Conservation (phyloP, 2,329 filamentous ascomycete species). For the Verticillium nonalfalfae region DNA sequence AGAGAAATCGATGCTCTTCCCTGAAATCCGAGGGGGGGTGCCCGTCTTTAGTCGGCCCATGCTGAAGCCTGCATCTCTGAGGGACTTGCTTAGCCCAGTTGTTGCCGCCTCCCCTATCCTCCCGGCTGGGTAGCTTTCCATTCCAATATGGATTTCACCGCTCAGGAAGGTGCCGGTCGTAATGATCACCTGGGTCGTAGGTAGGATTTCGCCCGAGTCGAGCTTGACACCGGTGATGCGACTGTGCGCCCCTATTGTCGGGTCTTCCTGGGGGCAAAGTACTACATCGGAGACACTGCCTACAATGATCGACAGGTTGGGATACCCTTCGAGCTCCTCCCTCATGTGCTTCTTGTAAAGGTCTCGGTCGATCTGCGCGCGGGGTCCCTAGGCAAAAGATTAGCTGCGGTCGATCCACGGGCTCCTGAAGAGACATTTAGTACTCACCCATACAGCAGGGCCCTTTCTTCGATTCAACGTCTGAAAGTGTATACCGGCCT, state of each 20-base stretch:
- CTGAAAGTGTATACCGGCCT: conserved; percentile 90
- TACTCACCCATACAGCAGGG: conserved; percentile 76
- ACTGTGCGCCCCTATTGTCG: conserved; percentile 26
- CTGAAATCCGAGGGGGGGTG: conserved; percentile 82
- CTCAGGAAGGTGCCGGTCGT: conserved; percentile 95
- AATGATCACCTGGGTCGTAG: conserved; percentile 78
- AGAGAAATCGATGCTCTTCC: conserved; percentile 73
- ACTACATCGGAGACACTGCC: conserved; percentile 93
- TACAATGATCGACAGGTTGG: conserved; percentile 72
- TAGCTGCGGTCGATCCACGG: not conserved
- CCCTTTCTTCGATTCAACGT: conserved; percentile 85
- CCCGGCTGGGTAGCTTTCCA: conserved; percentile 78
- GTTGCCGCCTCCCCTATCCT: conserved; percentile 93
- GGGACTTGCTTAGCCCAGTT: conserved; percentile 83
- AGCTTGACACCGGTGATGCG: conserved; percentile 74
- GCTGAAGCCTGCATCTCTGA: conserved; percentile 81
- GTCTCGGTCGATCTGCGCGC: conserved; percentile 89
- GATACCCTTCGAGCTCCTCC: conserved; percentile 72
- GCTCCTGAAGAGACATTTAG: not conserved
- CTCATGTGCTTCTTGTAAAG: conserved; percentile 90
- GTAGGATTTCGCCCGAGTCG: conserved; percentile 79
- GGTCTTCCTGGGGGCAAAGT: conserved; percentile 50
- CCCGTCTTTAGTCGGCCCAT: conserved; percentile 91
- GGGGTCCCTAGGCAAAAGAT: conserved; percentile 55
- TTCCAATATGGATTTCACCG: conserved; percentile 92